phyloP scores from a whole-genome alignment of 2,329 filamentous ascomycete genomes.

The Trichophyton schoenleinii region DNA sequence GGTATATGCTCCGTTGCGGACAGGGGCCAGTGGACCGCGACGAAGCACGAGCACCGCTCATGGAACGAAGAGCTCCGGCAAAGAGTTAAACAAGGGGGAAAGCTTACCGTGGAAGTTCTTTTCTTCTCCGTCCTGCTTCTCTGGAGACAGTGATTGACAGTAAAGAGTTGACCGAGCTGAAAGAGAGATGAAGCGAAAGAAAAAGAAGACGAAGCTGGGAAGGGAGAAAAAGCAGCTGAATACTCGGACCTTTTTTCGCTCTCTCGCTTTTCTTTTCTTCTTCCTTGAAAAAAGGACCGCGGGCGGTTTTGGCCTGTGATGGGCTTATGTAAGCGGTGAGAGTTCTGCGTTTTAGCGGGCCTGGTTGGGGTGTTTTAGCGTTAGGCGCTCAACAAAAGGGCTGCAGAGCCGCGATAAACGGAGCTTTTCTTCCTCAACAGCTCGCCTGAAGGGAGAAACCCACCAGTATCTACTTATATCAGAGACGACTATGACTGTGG shows the following conservation, averaged over 20 bases:
- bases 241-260: neutral
- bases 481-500: too few species aligned
- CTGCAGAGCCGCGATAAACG: neutral
- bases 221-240: neutral
- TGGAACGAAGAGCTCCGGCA: neutral
- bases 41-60: neutral
- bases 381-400: neutral
- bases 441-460: neutral
- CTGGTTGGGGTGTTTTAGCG: neutral
- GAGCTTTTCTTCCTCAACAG: neutral
- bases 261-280: neutral
- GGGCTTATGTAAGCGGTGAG: neutral
- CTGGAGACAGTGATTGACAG: neutral
- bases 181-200: neutral
- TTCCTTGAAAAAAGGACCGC: neutral
- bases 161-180: neutral
- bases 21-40: conserved; percentile 1
- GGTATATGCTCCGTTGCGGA: neutral
- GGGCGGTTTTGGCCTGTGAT: neutral
- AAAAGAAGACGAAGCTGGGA: neutral
- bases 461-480: too few species aligned
- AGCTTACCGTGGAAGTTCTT: neutral
- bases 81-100: neutral
- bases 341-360: neutral
- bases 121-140: neutral